phyloP scores from a whole-genome alignment of 306 rosid species.

The Inga laurina region DNA sequence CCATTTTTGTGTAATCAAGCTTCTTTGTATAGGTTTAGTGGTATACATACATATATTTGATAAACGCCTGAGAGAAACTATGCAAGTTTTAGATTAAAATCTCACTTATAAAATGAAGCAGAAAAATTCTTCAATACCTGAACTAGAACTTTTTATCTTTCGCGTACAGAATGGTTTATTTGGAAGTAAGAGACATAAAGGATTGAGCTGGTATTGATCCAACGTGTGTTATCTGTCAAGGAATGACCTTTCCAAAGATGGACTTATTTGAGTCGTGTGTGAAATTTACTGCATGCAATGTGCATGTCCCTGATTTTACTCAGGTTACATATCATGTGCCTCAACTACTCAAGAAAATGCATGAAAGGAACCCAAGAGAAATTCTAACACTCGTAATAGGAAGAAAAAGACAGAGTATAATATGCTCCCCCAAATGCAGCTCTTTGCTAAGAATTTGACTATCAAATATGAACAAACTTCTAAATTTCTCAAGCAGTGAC shows the following conservation, averaged over 20 bases:
- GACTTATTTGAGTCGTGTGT: neutral
- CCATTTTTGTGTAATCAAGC: neutral
- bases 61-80: constrained; percentile 14
- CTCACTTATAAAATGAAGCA: neutral
- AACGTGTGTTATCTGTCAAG: neutral
- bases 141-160: neutral
- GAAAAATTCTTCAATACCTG: neutral
- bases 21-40: neutral
- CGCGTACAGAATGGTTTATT: neutral
- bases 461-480: neutral
- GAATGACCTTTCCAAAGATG: neutral
- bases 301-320: constrained; percentile 8
- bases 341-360: neutral
- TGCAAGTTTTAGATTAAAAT: constrained; percentile 8
- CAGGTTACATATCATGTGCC: neutral
- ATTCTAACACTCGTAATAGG: neutral
- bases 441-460: neutral
- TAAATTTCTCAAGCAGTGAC: neutral
- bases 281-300: constrained; percentile 8
- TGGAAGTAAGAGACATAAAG: neutral
- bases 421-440: neutral
- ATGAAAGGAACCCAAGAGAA: neutral
- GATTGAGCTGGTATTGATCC: neutral
- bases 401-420: neutral
- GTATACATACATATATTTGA: constrained; percentile 2